These are phyloP conservation scores for Sarocladium kiliense DNA, from an alignment of 2,329 filamentous ascomycete species.

Conservation along the genomic window DNA sequence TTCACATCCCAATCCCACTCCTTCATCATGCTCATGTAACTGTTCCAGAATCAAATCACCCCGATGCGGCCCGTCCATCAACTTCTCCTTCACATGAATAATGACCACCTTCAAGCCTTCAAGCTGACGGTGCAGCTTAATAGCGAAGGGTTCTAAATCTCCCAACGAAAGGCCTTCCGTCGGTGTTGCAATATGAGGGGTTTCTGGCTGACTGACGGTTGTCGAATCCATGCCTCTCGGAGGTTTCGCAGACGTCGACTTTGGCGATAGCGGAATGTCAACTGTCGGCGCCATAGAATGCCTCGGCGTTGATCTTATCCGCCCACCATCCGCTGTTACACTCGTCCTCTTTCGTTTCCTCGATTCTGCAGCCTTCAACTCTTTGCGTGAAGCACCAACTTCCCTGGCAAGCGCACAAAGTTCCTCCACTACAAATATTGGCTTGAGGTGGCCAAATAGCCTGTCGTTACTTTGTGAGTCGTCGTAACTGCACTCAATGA, in stretches of 20 bases:
- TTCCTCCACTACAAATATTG: constrained; percentile 76
- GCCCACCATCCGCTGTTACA: not conserved
- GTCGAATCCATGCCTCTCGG: not conserved
- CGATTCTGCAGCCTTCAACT: constrained; percentile 24
- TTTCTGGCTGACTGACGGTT: constrained; percentile 19
- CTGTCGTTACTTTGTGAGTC: constrained; percentile 71
- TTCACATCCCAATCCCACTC: constrained; percentile 67
- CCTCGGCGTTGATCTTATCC: not conserved
- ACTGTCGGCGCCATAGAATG: constrained; percentile 9
- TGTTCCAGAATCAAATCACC: constrained; percentile 64
- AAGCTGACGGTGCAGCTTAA: constrained; percentile 44
- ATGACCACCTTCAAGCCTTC: constrained; percentile 74
- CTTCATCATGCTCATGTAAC: constrained; percentile 60
- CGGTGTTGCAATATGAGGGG: constrained; percentile 41
- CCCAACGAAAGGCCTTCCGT: constrained; percentile 40
- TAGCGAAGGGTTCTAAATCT: constrained; percentile 27
- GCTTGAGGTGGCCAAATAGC: constrained; percentile 85
- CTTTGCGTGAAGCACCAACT: constrained; percentile 48
- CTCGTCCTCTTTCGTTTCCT: constrained; percentile 62
- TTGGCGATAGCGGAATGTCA: constrained; percentile 49
- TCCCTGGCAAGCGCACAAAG: constrained; percentile 65
- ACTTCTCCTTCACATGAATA: constrained; percentile 88
- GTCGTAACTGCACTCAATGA: constrained; percentile 94
- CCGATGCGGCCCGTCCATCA: constrained; percentile 65
- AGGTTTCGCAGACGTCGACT: constrained; percentile 23